Base-by-base conservation (phyloP, 305 asterid species). In the Euphrasia arctica region DNA sequence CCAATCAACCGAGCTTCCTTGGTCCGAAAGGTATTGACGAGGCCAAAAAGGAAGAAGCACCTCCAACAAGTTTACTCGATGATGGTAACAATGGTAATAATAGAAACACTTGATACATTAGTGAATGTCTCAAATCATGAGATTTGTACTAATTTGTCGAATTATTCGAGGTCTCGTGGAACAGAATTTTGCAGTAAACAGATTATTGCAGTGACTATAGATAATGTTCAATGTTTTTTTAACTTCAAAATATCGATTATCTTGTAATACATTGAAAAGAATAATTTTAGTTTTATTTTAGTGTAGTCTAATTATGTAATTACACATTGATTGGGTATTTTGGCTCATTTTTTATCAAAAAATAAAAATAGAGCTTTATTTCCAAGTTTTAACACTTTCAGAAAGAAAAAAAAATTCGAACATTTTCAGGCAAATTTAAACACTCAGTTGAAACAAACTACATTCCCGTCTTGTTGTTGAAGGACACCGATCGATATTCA, bases 1-100 rank as follows among this genome's bases (percentile, higher is more conserved):
- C 65, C 7, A 43, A 61, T 31, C 65, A 61, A 25, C 65, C 65
- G 18, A 61, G 65, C 31, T 61, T 61, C 55, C 50, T 61, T 13
- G 25, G 50, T 42, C 42, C 55, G 0, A 43, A 61, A 11, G 25
- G 9, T 18, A 18, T 18, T 18, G 22, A 18, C 22, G 22, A 18
- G 22, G 22, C 22, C 22, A 18, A 18, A 18, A 18, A 18, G 22
- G 22, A 18, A 18, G 22, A 18, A 18, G 0, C 22, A 18, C 22
- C 22, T 18, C 22, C 22, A 0, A 60, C 36, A 15, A 50, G 4
- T 9, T 12, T 43, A 41, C 65, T 60, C 58, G 29, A 51, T 51
- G 57, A 18, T 51, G 57, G 29, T 5, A 15, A 14, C 28, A 51
- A 18, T 51, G 57, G 29, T 5, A 15, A 14, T 10, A 51, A 51